phyloP scores from a whole-genome alignment of 768 basidiomycete species.

The Kwoniella dejecticola region DNA sequence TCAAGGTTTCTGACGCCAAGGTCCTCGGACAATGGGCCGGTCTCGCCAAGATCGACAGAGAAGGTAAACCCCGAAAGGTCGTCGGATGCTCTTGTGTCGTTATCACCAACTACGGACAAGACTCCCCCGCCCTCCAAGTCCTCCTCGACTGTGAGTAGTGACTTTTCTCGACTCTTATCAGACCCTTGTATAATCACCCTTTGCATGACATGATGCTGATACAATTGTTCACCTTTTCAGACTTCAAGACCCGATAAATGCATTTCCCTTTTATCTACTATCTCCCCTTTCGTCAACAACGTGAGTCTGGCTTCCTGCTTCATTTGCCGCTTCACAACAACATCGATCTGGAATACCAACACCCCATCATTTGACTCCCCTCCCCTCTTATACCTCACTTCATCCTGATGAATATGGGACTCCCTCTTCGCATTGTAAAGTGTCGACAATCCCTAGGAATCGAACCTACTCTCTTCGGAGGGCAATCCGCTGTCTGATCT shows the following conservation, averaged over 20 bases:
- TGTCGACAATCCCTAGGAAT: constrained; percentile 56
- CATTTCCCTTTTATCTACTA: background rate
- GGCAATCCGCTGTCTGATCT: constrained; percentile 54
- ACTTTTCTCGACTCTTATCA: too few species aligned
- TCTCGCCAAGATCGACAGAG: constrained; percentile 98
- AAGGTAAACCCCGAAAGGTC: constrained; percentile 96
- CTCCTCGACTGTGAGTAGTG: constrained; percentile 53
- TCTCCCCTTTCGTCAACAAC: constrained; percentile 1
- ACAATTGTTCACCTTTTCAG: constrained; percentile 13
- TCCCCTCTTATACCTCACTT: background rate
- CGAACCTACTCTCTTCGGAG: constrained; percentile 56
- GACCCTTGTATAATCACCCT: too few species aligned
- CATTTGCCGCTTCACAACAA: too few species aligned
- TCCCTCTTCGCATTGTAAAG: constrained; percentile 54
- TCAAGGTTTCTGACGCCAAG: constrained; percentile 98
- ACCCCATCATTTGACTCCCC: background rate
- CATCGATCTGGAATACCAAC: background rate
- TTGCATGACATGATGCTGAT: too few species aligned
- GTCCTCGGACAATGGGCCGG: constrained; percentile 98
- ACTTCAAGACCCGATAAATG: constrained; percentile 90
- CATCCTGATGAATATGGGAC: constrained; percentile 54
- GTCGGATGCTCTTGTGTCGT: constrained; percentile 69
- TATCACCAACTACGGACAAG: constrained; percentile 94
- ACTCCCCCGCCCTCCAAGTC: constrained; percentile 92
- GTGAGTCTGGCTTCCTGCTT: too few species aligned